Evolutionary conservation across 768 basidiomycete species (phyloP).

Genomic region (Pleurotus pulmonarius): DNA sequence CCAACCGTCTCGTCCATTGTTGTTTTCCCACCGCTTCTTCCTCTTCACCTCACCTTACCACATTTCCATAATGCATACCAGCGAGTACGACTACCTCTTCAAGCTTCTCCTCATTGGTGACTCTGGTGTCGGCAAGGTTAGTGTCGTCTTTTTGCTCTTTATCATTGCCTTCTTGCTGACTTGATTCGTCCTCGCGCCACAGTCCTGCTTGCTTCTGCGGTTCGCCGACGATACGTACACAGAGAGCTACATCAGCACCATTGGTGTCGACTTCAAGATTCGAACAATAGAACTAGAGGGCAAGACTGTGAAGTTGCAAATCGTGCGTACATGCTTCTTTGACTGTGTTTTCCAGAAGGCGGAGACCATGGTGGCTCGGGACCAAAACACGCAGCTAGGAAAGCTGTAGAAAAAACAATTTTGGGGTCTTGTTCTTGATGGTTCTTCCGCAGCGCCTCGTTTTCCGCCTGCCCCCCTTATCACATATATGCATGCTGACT

Average conservation of each 20-base stretch:
- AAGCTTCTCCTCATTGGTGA: conserved; percentile 94
- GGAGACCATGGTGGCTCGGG: not conserved
- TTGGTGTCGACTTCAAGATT: conserved; percentile 99
- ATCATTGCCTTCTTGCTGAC: conserved; percentile 21
- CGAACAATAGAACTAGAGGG: conserved; percentile 98
- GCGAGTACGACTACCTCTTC: conserved; percentile 95
- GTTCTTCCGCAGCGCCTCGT: not conserved
- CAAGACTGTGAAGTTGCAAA: conserved; percentile 97
- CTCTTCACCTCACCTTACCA: conserved; percentile 10
- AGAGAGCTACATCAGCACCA: conserved; percentile 95
- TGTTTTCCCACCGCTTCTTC: conserved; percentile 19
- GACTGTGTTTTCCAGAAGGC: conserved; percentile 8
- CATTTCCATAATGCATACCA: conserved; percentile 69
- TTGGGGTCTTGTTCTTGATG: conserved; percentile 1
- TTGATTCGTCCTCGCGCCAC: conserved; percentile 7
- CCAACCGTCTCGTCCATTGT: conserved; percentile 15
- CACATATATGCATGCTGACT: conserved; percentile 20
- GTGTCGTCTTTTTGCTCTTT: conserved; percentile 23
- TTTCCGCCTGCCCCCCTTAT: not conserved
- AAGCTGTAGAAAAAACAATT: not conserved
- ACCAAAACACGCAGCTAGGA: not conserved
- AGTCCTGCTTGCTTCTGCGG: conserved; percentile 91
- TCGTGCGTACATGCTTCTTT: conserved; percentile 56
- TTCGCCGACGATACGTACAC: conserved; percentile 98
- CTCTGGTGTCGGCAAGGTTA: conserved; percentile 92